A percentile compares a stretch with the other conserved stretches of the same genome.
Evolutionary conservation across 805 yeast species (phyloP).

Genomic region (Candida mattraensis): DNA sequence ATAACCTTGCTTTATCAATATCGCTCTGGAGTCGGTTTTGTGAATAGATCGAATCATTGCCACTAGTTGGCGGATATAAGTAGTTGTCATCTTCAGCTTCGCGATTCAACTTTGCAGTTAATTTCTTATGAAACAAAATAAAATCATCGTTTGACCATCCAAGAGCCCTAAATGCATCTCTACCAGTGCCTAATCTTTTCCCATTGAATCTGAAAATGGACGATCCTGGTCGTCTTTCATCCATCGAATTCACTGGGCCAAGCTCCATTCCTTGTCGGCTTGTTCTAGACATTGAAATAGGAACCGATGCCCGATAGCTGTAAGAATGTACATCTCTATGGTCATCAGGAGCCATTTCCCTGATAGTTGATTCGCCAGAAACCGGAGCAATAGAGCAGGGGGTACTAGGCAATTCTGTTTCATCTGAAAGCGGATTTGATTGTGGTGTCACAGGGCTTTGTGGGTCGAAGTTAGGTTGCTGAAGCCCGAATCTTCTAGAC

Average conservation of each 20-base stretch:
- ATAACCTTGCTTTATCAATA: slow-evolving; percentile 14
- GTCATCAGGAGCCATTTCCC: too few species aligned
- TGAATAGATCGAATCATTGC: slow-evolving; percentile 6
- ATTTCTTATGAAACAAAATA: slow-evolving; percentile 13
- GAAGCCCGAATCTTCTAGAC: slow-evolving; percentile 2
- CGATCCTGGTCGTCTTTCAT: too few species aligned
- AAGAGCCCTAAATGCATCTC: slow-evolving; percentile 5
- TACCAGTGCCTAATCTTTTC: slow-evolving; percentile 1
- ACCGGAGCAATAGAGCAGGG: neutral
- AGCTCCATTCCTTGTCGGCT: too few species aligned
- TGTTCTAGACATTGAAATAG: too few species aligned
- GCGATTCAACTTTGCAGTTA: slow-evolving; percentile 1
- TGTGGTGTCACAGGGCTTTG: neutral
- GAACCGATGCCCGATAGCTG: too few species aligned
- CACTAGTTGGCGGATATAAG: neutral
- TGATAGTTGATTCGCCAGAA: neutral
- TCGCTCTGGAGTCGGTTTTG: slow-evolving; percentile 12
- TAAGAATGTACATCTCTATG: too few species aligned
- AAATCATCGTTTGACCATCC: slow-evolving; percentile 25
- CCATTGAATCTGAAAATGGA: slow-evolving; percentile 1
- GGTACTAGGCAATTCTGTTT: neutral
- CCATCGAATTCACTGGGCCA: too few species aligned
- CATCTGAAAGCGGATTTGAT: neutral
- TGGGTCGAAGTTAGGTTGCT: neutral
- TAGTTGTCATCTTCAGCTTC: neutral